Evolutionary conservation across 345 rosid genomes (phyloP).

Genomic region (Populus pruinosa): DNA sequence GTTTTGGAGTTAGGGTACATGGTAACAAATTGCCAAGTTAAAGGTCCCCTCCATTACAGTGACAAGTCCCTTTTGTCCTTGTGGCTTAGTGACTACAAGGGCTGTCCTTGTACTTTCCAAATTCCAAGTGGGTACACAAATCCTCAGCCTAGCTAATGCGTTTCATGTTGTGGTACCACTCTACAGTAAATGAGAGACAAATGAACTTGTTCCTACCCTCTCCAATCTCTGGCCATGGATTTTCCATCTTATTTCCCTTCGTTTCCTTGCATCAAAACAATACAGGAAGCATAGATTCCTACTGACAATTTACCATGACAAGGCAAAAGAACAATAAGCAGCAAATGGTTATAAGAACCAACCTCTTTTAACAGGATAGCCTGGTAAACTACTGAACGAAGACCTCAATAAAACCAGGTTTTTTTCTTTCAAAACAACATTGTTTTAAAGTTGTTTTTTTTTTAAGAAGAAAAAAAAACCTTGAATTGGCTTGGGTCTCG

Average conservation of each 20-base stretch:
- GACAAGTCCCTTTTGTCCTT: slow-evolving; percentile 17
- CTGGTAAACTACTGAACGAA: too few species aligned
- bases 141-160: not conserved
- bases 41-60: slow-evolving; percentile 19
- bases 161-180: slow-evolving; percentile 20
- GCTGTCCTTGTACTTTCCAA: slow-evolving; percentile 26
- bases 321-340: too few species aligned
- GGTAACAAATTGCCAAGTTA: not conserved
- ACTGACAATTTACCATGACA: too few species aligned
- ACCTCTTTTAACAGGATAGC: too few species aligned
- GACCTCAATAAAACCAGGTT: too few species aligned
- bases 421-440: too few species aligned
- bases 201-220: not conserved
- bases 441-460: too few species aligned
- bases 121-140: slow-evolving; percentile 20
- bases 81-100: slow-evolving; percentile 15
- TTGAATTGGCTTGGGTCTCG: too few species aligned
- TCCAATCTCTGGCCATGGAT: not conserved
- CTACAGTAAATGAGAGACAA: not conserved
- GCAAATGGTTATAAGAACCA: too few species aligned
- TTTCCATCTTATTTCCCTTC: not conserved
- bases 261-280: not conserved
- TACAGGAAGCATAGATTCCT: not conserved
- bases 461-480: too few species aligned
- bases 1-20: not conserved